Base-by-base conservation (phyloP, 441 rosid species). In the Eutrema salsugineum region DNA sequence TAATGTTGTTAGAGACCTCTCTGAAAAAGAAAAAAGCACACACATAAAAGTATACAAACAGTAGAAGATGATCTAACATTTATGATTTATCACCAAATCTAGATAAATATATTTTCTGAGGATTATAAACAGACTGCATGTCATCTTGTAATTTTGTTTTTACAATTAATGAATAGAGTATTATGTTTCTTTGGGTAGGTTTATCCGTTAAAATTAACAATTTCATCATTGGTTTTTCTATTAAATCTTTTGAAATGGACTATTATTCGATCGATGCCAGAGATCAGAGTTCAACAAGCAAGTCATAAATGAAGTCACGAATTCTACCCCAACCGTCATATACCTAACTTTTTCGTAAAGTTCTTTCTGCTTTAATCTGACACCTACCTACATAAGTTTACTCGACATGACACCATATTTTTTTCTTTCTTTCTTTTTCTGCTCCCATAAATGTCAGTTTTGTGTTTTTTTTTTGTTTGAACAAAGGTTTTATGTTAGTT, bases 281-380 rank as follows among this genome's bases (percentile, higher is more conserved):
- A 32, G n/a, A 30, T 9, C 5, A 9, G 63, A 54, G 44, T 57
- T 56, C 8, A 46, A 47, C 40, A 48, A 70, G 48, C 19, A 48
- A 12, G 27, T 12, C 40, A 70, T 70, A 59, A 70, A 70, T 70
- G 59, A 38, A 15, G 59, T 70, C 67, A 70, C 74, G 40, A 5
- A 70, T 11, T 40, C 32, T 48, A 59, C n/a, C 50, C 19, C 50
- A 48, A 48, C 42, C 50, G 59, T 59, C 50, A 48, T 11, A n/a
- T 6, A 59, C 59, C 73, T 69, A 69, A 58, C 66, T 47, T 6
- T 49, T 69, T 46, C 39, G 39, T 35, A 22, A 46, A 58, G 8
- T 5, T 36, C 16, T 70, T 39, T 12, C 27, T 36, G 28, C 66
- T 58, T 47, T 15, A 69, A 69, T 36, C 11, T 68, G 71, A 55